Evolutionary conservation across 1,139 yeast genomes (phyloP).

Genomic region (Debaryomyces subglobosus): DNA sequence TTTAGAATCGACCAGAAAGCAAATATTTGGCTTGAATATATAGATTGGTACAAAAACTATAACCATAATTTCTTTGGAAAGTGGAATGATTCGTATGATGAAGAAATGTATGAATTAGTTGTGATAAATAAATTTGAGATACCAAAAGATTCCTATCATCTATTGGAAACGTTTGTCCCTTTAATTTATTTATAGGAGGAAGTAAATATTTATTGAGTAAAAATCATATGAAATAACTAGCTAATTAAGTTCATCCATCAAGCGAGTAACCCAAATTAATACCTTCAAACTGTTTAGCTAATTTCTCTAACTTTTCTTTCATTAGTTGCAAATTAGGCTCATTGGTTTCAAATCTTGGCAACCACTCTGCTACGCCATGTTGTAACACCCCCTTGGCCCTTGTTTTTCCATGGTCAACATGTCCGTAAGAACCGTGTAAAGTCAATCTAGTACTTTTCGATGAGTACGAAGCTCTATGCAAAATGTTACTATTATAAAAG

Average conservation of each 20-base stretch:
- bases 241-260: slow-evolving; percentile 33
- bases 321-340: slow-evolving; percentile 38
- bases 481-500: slow-evolving; percentile 56
- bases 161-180: background rate
- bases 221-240: background rate
- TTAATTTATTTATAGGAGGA: background rate
- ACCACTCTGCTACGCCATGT: slow-evolving; percentile 58
- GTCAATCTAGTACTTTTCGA: slow-evolving; percentile 48
- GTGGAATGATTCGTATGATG: slow-evolving; percentile 16
- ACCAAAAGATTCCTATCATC: background rate
- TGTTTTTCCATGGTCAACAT: slow-evolving; percentile 42
- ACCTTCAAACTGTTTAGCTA: slow-evolving; percentile 45
- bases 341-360: slow-evolving; percentile 42
- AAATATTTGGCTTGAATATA: slow-evolving; percentile 15
- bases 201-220: background rate
- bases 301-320: slow-evolving; percentile 35
- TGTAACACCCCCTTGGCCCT: slow-evolving; percentile 58
- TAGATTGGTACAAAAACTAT: slow-evolving; percentile 12
- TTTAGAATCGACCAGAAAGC: slow-evolving; percentile 9
- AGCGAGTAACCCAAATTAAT: slow-evolving; percentile 48
- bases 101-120: slow-evolving; percentile 9
- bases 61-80: slow-evolving; percentile 10
- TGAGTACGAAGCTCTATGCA: slow-evolving; percentile 54
- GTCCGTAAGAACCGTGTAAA: slow-evolving; percentile 59
- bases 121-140: slow-evolving; percentile 3